Evolutionary conservation across 495 filamentous ascomycete species (phyloP), one percentile per base, ranked within the genome.

Genomic region (Alectoria sarmentosa): DNA sequence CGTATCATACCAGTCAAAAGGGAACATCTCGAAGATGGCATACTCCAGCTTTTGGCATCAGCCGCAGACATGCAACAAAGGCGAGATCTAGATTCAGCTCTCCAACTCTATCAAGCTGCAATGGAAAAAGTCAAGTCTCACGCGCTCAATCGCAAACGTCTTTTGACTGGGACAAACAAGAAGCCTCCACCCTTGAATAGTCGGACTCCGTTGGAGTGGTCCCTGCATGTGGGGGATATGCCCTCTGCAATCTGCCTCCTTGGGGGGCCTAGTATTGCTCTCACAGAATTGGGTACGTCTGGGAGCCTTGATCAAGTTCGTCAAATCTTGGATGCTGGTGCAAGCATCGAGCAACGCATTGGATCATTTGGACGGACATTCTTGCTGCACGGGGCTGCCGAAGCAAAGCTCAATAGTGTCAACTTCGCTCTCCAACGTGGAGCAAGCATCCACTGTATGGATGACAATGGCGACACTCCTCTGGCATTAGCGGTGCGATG

Each of bases 401-500:
- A 64, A 37, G 67, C 44, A 21, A 58, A 61, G 2, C 67, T 64
- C 60, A 55, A 60, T 21, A 34, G 54, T 55, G 60, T 69, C 11
- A 62, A 52, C 5, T 44, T 65, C 28, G 48, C 65, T 30, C 60
- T 66, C 10, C 58, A 65, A 14, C 39, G 54, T 10, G 59, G 46
- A 15, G 39, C 62, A 21, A 54, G 23, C 38, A 42, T 68, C 6
- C 39, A 62, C 1, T 34, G 42, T 42, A 65, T 49, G 48, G 66
- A 68, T 26, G 54, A 59, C 19, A 66, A 69, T 19, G 67, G 73
- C 10, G 65, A 68, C 55, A 74, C 73, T 30, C 59, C 73, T 44
- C 61, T 74, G 17, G 70, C 70, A 28, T 48, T 66, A 21, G 73
- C 73, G 26, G 63, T 69, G 28, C 56, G 62, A 34, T 58, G 62